These are phyloP conservation scores for Pseudozyma flocculosa DNA, from an alignment of 1,284 basidiomycete species.

Conservation along the genomic window DNA sequence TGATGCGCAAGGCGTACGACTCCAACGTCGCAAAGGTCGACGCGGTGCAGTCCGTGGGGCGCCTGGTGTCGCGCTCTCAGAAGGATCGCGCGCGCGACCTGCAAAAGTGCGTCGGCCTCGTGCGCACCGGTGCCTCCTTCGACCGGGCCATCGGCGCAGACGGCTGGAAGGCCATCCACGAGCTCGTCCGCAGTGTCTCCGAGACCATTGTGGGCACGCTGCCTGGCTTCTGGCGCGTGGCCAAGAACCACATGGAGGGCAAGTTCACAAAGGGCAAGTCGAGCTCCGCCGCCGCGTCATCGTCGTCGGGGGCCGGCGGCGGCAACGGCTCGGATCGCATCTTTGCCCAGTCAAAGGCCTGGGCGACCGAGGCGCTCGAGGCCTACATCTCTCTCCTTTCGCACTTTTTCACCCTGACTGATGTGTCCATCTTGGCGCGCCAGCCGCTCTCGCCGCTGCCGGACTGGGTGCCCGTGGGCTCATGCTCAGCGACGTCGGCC, in stretches of 20 bases:
- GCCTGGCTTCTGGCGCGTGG: conserved; percentile 91
- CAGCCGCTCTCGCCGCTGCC: conserved; percentile 62
- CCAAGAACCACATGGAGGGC: conserved; percentile 78
- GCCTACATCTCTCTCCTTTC: conserved; percentile 83
- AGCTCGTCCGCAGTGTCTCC: conserved; percentile 64
- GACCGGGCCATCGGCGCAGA: conserved; percentile 33
- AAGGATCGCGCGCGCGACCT: conserved; percentile 63
- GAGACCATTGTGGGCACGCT: conserved; percentile 66
- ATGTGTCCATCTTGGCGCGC: conserved; percentile 66
- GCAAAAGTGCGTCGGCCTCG: conserved; percentile 51
- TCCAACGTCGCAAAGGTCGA: conserved; percentile 34
- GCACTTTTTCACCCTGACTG: conserved; percentile 83
- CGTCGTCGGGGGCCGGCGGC: conserved; percentile 1
- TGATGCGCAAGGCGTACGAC: conserved; percentile 72
- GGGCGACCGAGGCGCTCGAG: conserved; percentile 87
- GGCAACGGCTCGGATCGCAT: conserved; percentile 68
- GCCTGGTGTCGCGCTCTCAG: conserved; percentile 63
- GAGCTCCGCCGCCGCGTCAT: not conserved
- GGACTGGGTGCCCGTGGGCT: conserved; percentile 71
- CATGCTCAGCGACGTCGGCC: conserved; percentile 79
- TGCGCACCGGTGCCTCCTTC: conserved; percentile 26
- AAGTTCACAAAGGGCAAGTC: conserved; percentile 28
- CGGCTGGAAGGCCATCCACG: conserved; percentile 74
- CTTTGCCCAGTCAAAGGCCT: conserved; percentile 78
- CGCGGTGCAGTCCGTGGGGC: conserved; percentile 5